A percentile compares a stretch with the other conserved stretches of the same genome.
These are phyloP conservation scores for Poa annua DNA, from an alignment of 176 grass and related monocot species.

Conservation along the genomic window DNA sequence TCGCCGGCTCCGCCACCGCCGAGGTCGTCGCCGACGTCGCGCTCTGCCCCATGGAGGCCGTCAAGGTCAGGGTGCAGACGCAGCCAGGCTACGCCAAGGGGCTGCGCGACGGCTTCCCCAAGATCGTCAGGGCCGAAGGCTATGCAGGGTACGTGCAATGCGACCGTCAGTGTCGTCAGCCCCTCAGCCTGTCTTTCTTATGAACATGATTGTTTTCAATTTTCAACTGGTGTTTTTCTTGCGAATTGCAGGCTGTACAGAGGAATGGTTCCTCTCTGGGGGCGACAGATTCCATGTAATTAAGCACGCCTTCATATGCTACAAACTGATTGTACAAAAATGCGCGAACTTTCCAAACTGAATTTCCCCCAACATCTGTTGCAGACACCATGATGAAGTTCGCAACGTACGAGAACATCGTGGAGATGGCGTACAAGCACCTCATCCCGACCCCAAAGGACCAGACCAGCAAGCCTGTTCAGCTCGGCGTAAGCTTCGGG, in stretches of 20 bases:
- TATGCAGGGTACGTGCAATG: slow-evolving; percentile 57
- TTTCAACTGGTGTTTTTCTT: slow-evolving; percentile 33
- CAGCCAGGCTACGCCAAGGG: slow-evolving; percentile 76
- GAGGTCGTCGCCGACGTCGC: slow-evolving; percentile 79
- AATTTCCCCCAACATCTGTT: background rate
- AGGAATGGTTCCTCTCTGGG: slow-evolving; percentile 91
- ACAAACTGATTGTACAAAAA: background rate
- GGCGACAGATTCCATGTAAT: slow-evolving; percentile 89
- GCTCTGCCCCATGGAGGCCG: slow-evolving; percentile 88
- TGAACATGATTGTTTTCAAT: no score
- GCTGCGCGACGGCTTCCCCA: slow-evolving; percentile 65
- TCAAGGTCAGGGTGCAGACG: slow-evolving; percentile 86
- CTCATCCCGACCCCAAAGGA: slow-evolving; percentile 73
- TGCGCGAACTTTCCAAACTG: background rate
- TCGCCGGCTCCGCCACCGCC: slow-evolving; percentile 79
- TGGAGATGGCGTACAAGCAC: slow-evolving; percentile 79
- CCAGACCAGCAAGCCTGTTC: slow-evolving; percentile 66
- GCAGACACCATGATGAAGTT: slow-evolving; percentile 97
- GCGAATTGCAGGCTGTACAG: slow-evolving; percentile 58
- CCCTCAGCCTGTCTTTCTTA: background rate
- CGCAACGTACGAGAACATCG: slow-evolving; percentile 80
- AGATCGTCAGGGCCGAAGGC: slow-evolving; percentile 75
- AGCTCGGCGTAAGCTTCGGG: slow-evolving; percentile 82
- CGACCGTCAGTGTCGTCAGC: background rate
- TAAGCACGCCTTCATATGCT: slow-evolving; percentile 19